Evolutionary conservation across 2,329 filamentous ascomycete genomes (phyloP).

Genomic region (Scedosporium dehoogii): DNA sequence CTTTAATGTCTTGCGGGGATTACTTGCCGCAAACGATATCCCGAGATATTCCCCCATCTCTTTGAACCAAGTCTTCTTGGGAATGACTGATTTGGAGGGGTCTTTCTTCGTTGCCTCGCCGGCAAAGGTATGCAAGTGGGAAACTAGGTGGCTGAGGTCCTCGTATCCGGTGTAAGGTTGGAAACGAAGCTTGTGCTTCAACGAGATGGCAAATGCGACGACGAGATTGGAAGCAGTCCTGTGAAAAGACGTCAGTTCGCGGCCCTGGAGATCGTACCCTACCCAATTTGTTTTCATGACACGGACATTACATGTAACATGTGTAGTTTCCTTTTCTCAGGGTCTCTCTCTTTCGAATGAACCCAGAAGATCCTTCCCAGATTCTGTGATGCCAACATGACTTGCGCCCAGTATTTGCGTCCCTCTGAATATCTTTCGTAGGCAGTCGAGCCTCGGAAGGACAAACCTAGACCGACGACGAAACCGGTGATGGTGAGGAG

Average conservation of each 20-base stretch:
- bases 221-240: constrained; percentile 63
- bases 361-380: constrained; percentile 78
- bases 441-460: constrained; percentile 66
- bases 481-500: constrained; percentile 72
- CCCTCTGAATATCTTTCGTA: constrained; percentile 65
- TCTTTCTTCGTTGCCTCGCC: constrained; percentile 37
- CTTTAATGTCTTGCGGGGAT: constrained; percentile 71
- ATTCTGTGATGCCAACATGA: constrained; percentile 53
- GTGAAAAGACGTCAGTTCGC: constrained; percentile 17
- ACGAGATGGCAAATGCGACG: constrained; percentile 61
- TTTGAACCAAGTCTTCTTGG: constrained; percentile 48
- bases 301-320: constrained; percentile 7
- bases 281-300: background rate
- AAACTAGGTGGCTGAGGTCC: constrained; percentile 59
- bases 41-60: constrained; percentile 62
- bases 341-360: constrained; percentile 30
- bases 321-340: constrained; percentile 12
- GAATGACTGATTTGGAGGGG: constrained; percentile 18
- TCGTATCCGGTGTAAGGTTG: constrained; percentile 71
- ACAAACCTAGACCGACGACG: constrained; percentile 68
- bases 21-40: constrained; percentile 63
- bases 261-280: background rate
- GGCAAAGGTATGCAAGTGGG: constrained; percentile 70
- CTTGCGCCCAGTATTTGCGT: constrained; percentile 50
- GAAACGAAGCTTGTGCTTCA: constrained; percentile 77